These are phyloP conservation scores for Pseudogymnoascus pannorum DNA, from an alignment of 2,329 filamentous ascomycete species.

Conservation along the genomic window DNA sequence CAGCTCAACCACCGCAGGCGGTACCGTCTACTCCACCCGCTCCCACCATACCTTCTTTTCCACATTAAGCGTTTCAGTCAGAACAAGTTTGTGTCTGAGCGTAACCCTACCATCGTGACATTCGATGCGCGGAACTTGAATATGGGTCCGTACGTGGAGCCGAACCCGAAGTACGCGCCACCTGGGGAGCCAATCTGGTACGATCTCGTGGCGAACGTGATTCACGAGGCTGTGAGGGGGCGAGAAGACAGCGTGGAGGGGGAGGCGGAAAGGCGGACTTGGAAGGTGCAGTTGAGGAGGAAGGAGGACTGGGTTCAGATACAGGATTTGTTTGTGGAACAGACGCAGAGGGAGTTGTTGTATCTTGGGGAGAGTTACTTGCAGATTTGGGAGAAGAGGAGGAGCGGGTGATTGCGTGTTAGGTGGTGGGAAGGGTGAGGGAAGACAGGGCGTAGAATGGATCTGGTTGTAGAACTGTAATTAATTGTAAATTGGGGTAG, in stretches of 20 bases:
- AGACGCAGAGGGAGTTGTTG: slow-evolving; percentile 78
- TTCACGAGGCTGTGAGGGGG: slow-evolving; percentile 71
- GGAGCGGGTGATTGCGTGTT: slow-evolving; percentile 26
- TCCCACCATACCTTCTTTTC: slow-evolving; percentile 85
- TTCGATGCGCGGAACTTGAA: slow-evolving; percentile 83
- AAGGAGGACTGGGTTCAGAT: slow-evolving; percentile 85
- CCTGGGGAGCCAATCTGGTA: slow-evolving; percentile 83
- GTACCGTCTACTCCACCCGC: slow-evolving; percentile 80
- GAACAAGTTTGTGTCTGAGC: slow-evolving; percentile 94
- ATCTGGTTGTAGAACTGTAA: neutral
- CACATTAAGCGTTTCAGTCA: slow-evolving; percentile 95
- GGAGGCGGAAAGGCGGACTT: slow-evolving; percentile 81
- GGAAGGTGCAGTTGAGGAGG: slow-evolving; percentile 82
- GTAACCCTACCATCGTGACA: slow-evolving; percentile 96
- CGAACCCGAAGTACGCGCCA: slow-evolving; percentile 63
- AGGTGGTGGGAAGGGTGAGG: slow-evolving; percentile 14
- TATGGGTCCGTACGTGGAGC: slow-evolving; percentile 85
- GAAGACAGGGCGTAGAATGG: slow-evolving; percentile 10
- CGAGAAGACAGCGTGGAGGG: slow-evolving; percentile 79
- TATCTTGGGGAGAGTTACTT: slow-evolving; percentile 92
- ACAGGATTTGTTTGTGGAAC: slow-evolving; percentile 89
- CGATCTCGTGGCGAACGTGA: slow-evolving; percentile 92
- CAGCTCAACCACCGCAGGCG: slow-evolving; percentile 81
- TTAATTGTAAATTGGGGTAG: neutral
- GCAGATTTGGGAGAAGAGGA: slow-evolving; percentile 90